Percentiles rank a stretch among this genome's conserved stretches.
Conservation (phyloP, 2,329 filamentous ascomycete genomes). For the Metarhizium sp. region DNA sequence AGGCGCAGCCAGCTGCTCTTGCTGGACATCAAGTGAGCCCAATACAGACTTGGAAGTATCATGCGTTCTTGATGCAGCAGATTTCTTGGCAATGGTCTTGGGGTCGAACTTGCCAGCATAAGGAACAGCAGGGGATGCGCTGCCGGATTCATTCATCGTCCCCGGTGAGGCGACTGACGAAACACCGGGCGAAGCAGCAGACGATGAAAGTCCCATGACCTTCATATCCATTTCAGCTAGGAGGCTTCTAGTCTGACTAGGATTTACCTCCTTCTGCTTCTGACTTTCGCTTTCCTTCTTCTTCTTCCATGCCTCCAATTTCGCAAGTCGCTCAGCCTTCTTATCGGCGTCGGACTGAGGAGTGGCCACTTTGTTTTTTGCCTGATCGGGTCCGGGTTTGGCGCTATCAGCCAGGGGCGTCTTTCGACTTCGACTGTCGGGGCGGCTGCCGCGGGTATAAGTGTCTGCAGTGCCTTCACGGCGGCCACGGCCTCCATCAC, state of each 20-base stretch:
- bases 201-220: slow-evolving; percentile 37
- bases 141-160: slow-evolving; percentile 30
- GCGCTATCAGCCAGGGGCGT: slow-evolving; percentile 39
- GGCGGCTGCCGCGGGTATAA: slow-evolving; percentile 54
- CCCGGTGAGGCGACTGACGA: slow-evolving; percentile 42
- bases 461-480: slow-evolving; percentile 66
- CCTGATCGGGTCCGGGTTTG: slow-evolving; percentile 44
- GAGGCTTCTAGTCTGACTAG: slow-evolving; percentile 56
- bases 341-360: slow-evolving; percentile 58
- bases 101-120: slow-evolving; percentile 79
- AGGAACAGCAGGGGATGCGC: slow-evolving; percentile 42
- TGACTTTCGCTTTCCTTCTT: slow-evolving; percentile 70
- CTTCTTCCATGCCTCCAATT: slow-evolving; percentile 85
- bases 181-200: slow-evolving; percentile 39
- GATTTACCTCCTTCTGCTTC: slow-evolving; percentile 60
- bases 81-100: slow-evolving; percentile 76
- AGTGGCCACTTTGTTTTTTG: slow-evolving; percentile 41
- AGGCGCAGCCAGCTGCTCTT: slow-evolving; percentile 22
- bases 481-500: slow-evolving; percentile 53
- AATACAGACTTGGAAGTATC: slow-evolving; percentile 39
- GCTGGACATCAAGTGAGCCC: slow-evolving; percentile 35
- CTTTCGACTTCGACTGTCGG: slow-evolving; percentile 48
- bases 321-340: slow-evolving; percentile 71
- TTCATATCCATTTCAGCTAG: slow-evolving; percentile 67
- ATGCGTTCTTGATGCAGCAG: slow-evolving; percentile 49